Evolutionary conservation across 2,329 filamentous ascomycete genomes (phyloP), one percentile per base, ranked within the genome.

Genomic region (Emydomyces testavorans): DNA sequence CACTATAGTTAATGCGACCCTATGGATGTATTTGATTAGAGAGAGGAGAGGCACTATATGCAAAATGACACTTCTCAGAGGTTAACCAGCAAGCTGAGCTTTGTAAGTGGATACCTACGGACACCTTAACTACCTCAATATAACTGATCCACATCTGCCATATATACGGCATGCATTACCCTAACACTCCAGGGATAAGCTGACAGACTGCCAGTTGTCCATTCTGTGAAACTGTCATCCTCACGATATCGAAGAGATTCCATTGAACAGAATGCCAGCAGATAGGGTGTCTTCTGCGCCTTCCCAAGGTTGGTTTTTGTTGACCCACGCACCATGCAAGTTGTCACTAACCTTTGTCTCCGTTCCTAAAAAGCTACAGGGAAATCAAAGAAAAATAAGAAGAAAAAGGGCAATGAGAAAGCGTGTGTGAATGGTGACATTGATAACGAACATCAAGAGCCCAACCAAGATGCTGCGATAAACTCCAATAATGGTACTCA

Each of bases 361-460:
- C 13, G 5, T 15, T 10, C 50, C 51, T 50, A 50, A 49, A 45
- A 53, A 57, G 51, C 53, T 70, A 67, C 65, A 56, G 58, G 66
- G 45, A 78, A 70, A 58, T 73, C 73, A 58, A 78, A 75, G 66
- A 76, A 71, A 60, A 75, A 70, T 62, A 77, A 73, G 61, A 76
- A 74, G 67, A 78, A 75, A 64, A 76, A 76, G 64, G 66, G 65
- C 53, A 63, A 63, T 50, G 64, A 61, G 48, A 76, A 72, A 58
- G 57, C 58, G 16, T 66, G 69, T 50, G 54, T 56, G 16, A 67
- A 66, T 51, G 64, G 63, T 13, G 65, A 66, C 41, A 46, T 56
- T 4, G 50, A 51, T 18, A 65, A 63, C 35, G 50, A 55, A 10
- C 50, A 57, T 13, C 37, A 48, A 18, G 53, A 54, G 16, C 36